Evolutionary conservation across 805 yeast genomes (phyloP), one percentile per base, ranked within the genome.

Genomic region (Geotrichum ghanense): DNA sequence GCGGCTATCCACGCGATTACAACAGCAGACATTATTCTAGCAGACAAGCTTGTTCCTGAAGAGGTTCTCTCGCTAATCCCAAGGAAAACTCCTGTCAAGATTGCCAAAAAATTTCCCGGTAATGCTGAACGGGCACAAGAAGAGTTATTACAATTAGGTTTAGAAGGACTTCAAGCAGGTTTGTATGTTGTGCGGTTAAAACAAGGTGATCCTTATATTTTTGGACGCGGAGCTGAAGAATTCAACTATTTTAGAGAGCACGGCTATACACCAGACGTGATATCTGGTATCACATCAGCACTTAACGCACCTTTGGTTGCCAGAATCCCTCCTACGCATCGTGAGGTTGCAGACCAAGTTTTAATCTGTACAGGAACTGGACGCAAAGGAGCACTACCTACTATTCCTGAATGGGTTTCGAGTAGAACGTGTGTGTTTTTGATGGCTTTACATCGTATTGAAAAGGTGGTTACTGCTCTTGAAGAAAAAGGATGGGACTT

Each of bases 161-260:
- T 90, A 16, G 73, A 72, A 26, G 81, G 79, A 0, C 62, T 87
- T 22, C 53, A 69, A 22, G 63, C 71, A 45, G 96, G 96, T 14
- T 72, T 76, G 56, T 78, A 76, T 48, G 95, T 90, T 1, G 94
- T 90, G 2, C 71, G 97, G 49, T 72, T 90, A 54, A 90, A 90
- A 63, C 97, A 90, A 65, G 97, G 97, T 26, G 97, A 90, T 62
- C 97, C 97, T 7, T 90, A 87, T 63, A 84, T 90, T 25, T 90
- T 86, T 61, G 97, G 97, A 2, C 77, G 97, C 52, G 97, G 97
- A 41, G 96, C 95, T 37, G 97, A 90, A 65, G 97, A 90, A 58
- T 85, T 63, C 60, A 56, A 76, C 7, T 89, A 70, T 60, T 90
- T 90, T 63, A 57, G 71, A 23, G 56, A 69, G 20, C 74, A 81